These are phyloP conservation scores for Tillandsia fasciculata DNA, from an alignment of 176 grass and related monocot species.

Conservation along the genomic window DNA sequence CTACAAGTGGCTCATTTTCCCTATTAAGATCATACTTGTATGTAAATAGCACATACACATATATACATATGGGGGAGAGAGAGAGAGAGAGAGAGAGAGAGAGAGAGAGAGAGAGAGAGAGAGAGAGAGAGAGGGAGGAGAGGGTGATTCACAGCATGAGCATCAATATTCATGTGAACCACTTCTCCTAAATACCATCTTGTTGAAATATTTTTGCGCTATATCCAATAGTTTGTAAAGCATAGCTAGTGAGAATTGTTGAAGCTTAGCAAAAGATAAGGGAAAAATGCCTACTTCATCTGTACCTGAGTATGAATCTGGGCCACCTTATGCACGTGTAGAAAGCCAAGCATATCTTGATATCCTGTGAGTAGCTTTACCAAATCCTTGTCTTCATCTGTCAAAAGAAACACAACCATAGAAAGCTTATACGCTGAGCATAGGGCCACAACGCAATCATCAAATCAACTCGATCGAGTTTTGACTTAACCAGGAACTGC, in stretches of 20 bases:
- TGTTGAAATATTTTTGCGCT: background rate
- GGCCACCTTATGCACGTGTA: conserved; percentile 87
- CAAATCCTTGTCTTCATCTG: conserved; percentile 94
- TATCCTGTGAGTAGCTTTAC: conserved; percentile 74
- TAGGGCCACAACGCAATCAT: background rate
- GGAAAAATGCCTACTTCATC: background rate
- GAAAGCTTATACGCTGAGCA: conserved; percentile 1
- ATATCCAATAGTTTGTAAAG: background rate
- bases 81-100: too few species aligned
- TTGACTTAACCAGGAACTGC: conserved; percentile 57
- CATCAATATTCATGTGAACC: too few species aligned
- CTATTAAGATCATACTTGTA: too few species aligned
- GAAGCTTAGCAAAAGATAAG: background rate
- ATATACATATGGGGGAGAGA: too few species aligned
- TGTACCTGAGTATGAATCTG: conserved; percentile 72
- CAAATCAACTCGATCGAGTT: background rate
- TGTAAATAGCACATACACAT: too few species aligned
- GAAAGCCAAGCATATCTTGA: conserved; percentile 89
- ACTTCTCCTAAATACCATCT: background rate
- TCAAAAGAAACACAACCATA: conserved; percentile 16
- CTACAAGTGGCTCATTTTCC: too few species aligned
- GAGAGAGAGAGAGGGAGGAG: too few species aligned
- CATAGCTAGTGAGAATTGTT: background rate
- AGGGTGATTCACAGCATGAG: too few species aligned
- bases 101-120: too few species aligned